Percentiles rank a stretch among this genome's conserved stretches.
Conservation (phyloP, 1,284 basidiomycete genomes). For the Ganoderma leucocontextum region DNA sequence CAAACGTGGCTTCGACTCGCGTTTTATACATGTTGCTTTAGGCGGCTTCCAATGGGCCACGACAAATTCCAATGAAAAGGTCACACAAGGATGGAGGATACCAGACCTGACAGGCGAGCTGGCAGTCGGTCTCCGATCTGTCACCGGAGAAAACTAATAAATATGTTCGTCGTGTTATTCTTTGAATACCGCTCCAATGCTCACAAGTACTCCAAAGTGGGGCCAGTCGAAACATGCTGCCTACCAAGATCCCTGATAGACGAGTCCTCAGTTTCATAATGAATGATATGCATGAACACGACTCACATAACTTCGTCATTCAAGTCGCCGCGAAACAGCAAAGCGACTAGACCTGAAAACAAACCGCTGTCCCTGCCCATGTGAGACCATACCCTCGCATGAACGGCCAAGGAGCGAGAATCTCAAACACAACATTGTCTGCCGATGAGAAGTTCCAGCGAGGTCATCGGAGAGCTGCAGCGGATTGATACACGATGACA, state of each 20-base stretch:
- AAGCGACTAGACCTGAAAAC: not conserved
- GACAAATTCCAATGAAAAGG: not conserved
- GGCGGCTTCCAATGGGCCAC: not conserved
- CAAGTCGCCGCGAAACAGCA: no score
- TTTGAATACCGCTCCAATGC: no score
- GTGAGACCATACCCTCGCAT: no score
- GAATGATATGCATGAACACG: not conserved
- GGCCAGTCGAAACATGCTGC: no score
- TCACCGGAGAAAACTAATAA: not conserved
- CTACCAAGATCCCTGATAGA: no score
- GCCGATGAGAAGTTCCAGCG: not conserved
- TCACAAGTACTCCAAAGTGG: no score
- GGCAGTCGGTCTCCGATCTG: not conserved
- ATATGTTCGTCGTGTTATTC: no score
- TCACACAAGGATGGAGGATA: not conserved
- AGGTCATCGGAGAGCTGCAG: not conserved
- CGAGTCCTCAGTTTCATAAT: no score
- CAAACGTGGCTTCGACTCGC: not conserved
- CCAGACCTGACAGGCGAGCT: not conserved
- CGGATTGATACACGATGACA: not conserved
- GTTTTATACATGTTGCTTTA: not conserved
- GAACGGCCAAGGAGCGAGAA: no score
- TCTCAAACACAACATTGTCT: not conserved
- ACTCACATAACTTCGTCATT: not conserved
- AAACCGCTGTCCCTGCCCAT: not conserved